Evolutionary conservation across 1,139 yeast species (phyloP), one percentile per base, ranked within the genome.

Genomic region (Geotrichum restrictum): DNA sequence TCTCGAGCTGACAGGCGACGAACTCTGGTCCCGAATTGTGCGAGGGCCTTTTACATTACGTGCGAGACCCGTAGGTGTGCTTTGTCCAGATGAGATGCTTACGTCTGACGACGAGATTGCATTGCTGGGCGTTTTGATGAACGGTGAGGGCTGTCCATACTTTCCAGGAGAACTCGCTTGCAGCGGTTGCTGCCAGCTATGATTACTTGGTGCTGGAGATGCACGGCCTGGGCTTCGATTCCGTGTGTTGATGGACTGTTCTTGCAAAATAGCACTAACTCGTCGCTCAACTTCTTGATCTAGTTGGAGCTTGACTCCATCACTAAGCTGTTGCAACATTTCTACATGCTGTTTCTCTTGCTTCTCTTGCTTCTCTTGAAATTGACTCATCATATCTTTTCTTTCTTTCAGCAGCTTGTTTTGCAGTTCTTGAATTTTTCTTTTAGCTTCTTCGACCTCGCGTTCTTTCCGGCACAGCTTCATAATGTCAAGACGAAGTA

Each of bases 401-500:
- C 65, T 60, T 31, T 64, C 66, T 4, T 53, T 56, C 13, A 69
- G 59, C 24, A 55, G 21, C 22, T 57, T 56, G 33, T 59, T 63
- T 24, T 60, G 48, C 16, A 60, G 14, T 46, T 49, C 21, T 52
- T 55, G 47, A 59, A 57, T 49, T 54, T 55, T 37, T 31, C 63
- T 61, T 41, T 60, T 63, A 16, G 53, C 49, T 6, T 19, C 53
- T 14, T 80, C 60, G 80, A 73, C 64, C 81, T 95, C 80, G 79
- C 71, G 76, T 59, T 91, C 96, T 61, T 87, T 88, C 58, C 96
- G 75, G 59, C 85, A 81, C 50, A 89, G 80, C 60, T 87, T 80
- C 51, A 89, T 77, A n/a, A 89, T 82, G 34, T 88, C 78, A 34
- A 85, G 81, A 57, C 87, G 87, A 31, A 91, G 70, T 37, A 91